Conservation (phyloP, 805 yeast genomes). For the Maudiozyma turicensis region DNA sequence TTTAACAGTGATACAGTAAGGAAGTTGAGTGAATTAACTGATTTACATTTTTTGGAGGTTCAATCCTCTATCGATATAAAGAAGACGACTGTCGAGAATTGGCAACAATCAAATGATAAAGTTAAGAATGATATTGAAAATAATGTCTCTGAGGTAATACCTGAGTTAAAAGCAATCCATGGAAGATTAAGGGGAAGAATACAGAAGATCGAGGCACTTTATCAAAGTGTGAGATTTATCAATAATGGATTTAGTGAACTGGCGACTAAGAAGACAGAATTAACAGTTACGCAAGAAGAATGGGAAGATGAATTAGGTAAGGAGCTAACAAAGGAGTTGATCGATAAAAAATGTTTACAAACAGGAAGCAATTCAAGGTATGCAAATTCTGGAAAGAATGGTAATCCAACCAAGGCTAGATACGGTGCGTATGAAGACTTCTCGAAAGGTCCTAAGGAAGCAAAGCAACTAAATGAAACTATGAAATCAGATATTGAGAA, state of each 20-base stretch:
- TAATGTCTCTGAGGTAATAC: slow-evolving; percentile 6
- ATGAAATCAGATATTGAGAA: slow-evolving; percentile 20
- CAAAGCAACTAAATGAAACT: slow-evolving; percentile 15
- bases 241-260: slow-evolving; percentile 20
- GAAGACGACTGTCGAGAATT: slow-evolving; percentile 16
- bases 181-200: slow-evolving; percentile 11
- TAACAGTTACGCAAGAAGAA: slow-evolving; percentile 17
- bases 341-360: slow-evolving; percentile 14
- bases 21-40: slow-evolving; percentile 9
- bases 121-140: slow-evolving; percentile 9
- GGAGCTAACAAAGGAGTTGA: slow-evolving; percentile 14
- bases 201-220: slow-evolving; percentile 15
- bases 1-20: slow-evolving; percentile 7
- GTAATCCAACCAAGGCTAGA: slow-evolving; percentile 4
- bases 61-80: slow-evolving; percentile 20
- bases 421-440: slow-evolving; percentile 22
- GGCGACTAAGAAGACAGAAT: slow-evolving; percentile 14
- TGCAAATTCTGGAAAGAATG: background rate
- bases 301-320: slow-evolving; percentile 24
- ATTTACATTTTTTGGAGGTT: slow-evolving; percentile 18
- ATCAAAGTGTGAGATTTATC: slow-evolving; percentile 15
- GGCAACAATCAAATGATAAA: slow-evolving; percentile 17
- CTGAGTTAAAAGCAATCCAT: slow-evolving; percentile 9
- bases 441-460: slow-evolving; percentile 20
- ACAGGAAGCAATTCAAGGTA: slow-evolving; percentile 1